Evolutionary conservation across 495 filamentous ascomycete species (phyloP), one percentile per base, ranked within the genome.

Genomic region (Penicillium mononematosum): DNA sequence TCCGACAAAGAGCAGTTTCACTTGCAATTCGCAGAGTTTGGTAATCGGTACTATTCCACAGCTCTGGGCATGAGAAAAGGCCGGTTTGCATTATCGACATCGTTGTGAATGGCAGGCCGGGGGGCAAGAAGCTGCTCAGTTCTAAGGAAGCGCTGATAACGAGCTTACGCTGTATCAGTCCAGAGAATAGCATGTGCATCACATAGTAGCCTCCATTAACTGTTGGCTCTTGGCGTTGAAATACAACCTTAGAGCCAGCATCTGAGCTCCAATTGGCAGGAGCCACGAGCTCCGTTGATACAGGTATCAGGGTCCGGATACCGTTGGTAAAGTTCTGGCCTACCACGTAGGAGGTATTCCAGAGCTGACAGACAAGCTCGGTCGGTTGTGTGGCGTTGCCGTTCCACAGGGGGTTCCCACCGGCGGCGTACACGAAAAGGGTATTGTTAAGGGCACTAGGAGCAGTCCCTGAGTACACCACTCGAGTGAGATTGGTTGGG

Each of bases 291-390:
- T 51, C 12, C 27, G 17, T 39, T 31, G 49, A 51, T 17, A 51
- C 36, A 24, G 49, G 49, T 27, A 22, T 7, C n/a, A 51, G n/a
- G 16, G 32, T 38, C 34, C 22, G 34, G 14, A 38, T 27, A 31
- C 16, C 20, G 14, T 51, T 20, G 31, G 32, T 41, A 17, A 51
- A 51, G 11, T 27, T 34, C 34, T 41, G 16, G 16, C 25, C 34
- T 17, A 51, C 16, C 49, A 51, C 49, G 34, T 51, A 51, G 34
- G 49, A 51, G 20, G 49, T 51, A 31, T 51, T 51, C 49, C 49
- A 51, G 29, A 51, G 49, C 49, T 38, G 16, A 31, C 49, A 51
- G 7, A 51, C 49, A 24, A 51, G 49, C 22, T 39, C 49, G 34
- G 49, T 60, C 25, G 20, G 11, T 3, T 43, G 51, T 17, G 17